Evolutionary conservation across 495 filamentous ascomycete genomes (phyloP).

Genomic region (Aspergillus taichungensis): DNA sequence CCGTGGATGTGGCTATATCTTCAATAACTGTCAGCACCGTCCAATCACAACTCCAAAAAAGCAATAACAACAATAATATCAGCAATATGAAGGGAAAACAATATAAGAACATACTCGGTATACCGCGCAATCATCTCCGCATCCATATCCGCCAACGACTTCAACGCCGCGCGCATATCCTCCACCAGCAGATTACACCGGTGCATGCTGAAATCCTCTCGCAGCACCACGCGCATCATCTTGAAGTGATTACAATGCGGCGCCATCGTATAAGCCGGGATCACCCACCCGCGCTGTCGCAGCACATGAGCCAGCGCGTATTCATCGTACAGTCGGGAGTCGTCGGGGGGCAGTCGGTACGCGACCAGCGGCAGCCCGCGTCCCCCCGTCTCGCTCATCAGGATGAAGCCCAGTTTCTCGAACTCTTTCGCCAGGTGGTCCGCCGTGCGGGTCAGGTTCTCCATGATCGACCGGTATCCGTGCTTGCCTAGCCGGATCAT

Average conservation of each 20-base stretch:
- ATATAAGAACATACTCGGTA: conserved; percentile 38
- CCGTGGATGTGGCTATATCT: conserved; percentile 42
- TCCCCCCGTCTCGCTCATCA: conserved; percentile 70
- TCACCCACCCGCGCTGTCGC: conserved; percentile 80
- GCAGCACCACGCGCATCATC: conserved; percentile 80
- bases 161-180: conserved; percentile 64
- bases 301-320: conserved; percentile 75
- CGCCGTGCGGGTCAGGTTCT: conserved; percentile 71
- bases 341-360: conserved; percentile 56
- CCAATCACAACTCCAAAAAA: too few relatives aligned
- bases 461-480: conserved; percentile 81
- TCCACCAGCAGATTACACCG: conserved; percentile 63
- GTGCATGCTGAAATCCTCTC: conserved; percentile 76
- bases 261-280: conserved; percentile 93
- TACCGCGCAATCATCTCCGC: conserved; percentile 51
- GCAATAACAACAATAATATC: too few relatives aligned
- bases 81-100: too few relatives aligned
- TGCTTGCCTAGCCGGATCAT: conserved; percentile 85
- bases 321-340: conserved; percentile 67
- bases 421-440: conserved; percentile 69
- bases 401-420: conserved; percentile 65
- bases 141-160: conserved; percentile 61
- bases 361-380: conserved; percentile 78
- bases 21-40: conserved; percentile 1
- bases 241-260: conserved; percentile 69